Evolutionary conservation across 2,329 filamentous ascomycete genomes (phyloP), one percentile per base, ranked within the genome.

Genomic region (Hypomyces rosellus): DNA sequence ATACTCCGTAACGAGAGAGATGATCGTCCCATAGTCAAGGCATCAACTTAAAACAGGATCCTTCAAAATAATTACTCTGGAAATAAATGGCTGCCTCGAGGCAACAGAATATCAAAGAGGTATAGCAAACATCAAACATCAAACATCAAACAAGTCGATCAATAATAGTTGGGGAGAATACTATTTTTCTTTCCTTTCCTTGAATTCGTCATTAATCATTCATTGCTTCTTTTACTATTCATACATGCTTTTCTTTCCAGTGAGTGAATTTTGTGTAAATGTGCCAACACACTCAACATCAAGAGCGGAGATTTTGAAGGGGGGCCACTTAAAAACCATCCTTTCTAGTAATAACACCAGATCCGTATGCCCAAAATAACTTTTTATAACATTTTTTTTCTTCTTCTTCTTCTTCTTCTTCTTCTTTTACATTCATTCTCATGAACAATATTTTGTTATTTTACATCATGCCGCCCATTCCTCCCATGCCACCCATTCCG

Each of bases 401-500:
- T 25, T 39, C 44, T 4, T 37, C 37, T 25, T 48, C 39, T 40
- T 16, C 34, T 45, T 44, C 12, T 53, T 60, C 49, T 55, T 55
- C 53, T 39, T 54, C 56, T 57, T 45, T 61, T 64, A 57, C 54
- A 55, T 56, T 51, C 49, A 59, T 44, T 52, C 60, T 50, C 54
- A 55, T 50, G 48, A 12, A 44, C 5, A 30, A 30, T 7, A 2
- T 49, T 41, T 47, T n/a, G 25, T 40, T 55, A 54, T 66, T 62
- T 78, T 78, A 81, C 78, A 81, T 81, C 78, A 81, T 80, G 50
- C 76, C 76, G n/a, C 77, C 78, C 79, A 82, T 78, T 20, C 78
- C 77, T 9, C 74, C 75, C 74, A 77, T 78, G 43, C 75, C 76
- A 20, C 76, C 77, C 84, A 88, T 88, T 59, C 81, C 82, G 39